Base-by-base conservation (phyloP, 2,329 filamentous ascomycete species). In the Dothideomycetidae sp. region DNA sequence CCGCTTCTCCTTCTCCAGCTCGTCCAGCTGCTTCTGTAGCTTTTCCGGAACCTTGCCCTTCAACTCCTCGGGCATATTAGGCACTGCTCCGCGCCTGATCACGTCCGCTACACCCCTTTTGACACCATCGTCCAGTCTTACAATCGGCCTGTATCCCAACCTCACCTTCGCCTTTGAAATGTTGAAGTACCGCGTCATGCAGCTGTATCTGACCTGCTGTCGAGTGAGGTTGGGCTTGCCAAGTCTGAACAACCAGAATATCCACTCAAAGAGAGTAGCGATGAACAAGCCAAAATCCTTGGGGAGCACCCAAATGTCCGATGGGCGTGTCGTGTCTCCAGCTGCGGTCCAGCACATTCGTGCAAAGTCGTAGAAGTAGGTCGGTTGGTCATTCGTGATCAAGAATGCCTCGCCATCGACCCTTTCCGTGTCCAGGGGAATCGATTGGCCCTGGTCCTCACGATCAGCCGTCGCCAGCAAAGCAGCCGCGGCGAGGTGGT, bases 131-230 rank as follows among this genome's bases (percentile, higher is more conserved):
- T 75, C 68, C 40, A 85, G 59, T 29, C 64, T 62, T 36, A 81
- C 74, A 37, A 82, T 58, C 3, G 81, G 80, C 54, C 60, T 55
- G 58, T 86, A 86, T 3, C 76, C 76, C 39, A 86, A 60, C 47
- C 79, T 64, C 48, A 56, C 63, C 66, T 74, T 80, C 40, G 81
- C 81, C 68, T 86, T 86, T 42, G 64, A 63, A 53, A 84, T 83
- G 59, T 75, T 75, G 59, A 81, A 84, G 60, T 84, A 86, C 40
- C 81, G 67, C 40, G 75, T 80, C 75, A 84, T 81, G 54, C 71
- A 76, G 52, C 73, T 74, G 55, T 78, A 82, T 46, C 70, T 63
- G 43, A 81, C 63, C 46, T 65, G 59, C 40, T 59, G 56, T 41
- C 58, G 47, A 9, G 60, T 64, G 46, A 68, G 38, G 33, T 63